phyloP scores from a whole-genome alignment of 345 rosid species.

The Garcia nutans region DNA sequence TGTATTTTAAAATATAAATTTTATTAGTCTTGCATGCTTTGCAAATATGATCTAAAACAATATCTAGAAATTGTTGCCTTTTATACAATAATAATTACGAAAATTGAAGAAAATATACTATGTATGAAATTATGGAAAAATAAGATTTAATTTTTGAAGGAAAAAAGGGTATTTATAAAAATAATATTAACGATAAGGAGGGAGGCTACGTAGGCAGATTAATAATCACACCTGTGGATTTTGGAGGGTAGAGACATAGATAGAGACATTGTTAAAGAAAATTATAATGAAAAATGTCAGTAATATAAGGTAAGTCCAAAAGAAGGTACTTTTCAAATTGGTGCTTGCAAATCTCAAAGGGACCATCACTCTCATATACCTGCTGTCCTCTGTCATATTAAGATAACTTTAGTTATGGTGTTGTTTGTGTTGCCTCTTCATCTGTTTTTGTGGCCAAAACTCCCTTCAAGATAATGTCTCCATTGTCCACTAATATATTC shows the following conservation, averaged over 20 bases:
- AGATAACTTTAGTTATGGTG: constrained; percentile 15
- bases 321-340: constrained; percentile 31
- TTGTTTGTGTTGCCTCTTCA: background rate
- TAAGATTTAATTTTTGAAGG: too few species aligned
- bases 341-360: constrained; percentile 32
- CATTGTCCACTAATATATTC: background rate
- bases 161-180: background rate
- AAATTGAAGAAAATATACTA: background rate
- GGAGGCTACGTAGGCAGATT: constrained; percentile 43
- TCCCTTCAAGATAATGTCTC: background rate
- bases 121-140: too few species aligned
- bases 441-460: constrained; percentile 23
- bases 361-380: constrained; percentile 8
- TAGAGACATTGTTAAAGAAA: constrained; percentile 23
- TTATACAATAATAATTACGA: background rate
- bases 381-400: too few species aligned
- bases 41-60: too few species aligned
- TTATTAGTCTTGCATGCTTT: too few species aligned
- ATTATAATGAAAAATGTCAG: constrained; percentile 18
- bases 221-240: constrained; percentile 35
- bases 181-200: constrained; percentile 32
- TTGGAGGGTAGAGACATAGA: constrained; percentile 25
- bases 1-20: too few species aligned
- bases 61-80: too few species aligned
- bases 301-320: constrained; percentile 33